A percentile compares a stretch with the other conserved stretches of the same genome.
Evolutionary conservation across 257 asterid genomes (phyloP).

Genomic region (Cynanchum wilfordii): DNA sequence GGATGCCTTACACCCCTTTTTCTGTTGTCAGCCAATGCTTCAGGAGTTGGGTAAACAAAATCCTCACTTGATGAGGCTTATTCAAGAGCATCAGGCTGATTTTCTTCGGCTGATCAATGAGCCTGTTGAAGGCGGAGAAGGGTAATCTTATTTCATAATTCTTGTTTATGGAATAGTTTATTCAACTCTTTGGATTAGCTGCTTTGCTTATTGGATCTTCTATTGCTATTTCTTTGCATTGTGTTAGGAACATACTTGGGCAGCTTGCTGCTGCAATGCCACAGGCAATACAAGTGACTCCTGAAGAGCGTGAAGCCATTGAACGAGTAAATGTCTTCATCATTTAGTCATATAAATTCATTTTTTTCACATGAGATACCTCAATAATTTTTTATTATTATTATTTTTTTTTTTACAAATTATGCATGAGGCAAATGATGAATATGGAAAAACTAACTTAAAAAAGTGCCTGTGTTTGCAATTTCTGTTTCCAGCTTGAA

Average conservation of each 20-base stretch:
- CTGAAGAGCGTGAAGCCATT: slow-evolving; percentile 71
- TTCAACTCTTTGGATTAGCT: background rate
- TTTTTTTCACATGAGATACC: background rate
- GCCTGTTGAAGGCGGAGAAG: slow-evolving; percentile 81
- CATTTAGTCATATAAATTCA: background rate
- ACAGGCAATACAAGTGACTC: slow-evolving; percentile 57
- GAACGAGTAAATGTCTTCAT: slow-evolving; percentile 47
- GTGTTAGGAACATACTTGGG: slow-evolving; percentile 38
- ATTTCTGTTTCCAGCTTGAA: slow-evolving; percentile 53
- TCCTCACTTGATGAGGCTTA: slow-evolving; percentile 66
- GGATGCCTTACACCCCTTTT: slow-evolving; percentile 12
- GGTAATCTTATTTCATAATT: slow-evolving; percentile 32
- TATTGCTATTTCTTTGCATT: slow-evolving; percentile 11
- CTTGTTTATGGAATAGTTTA: background rate
- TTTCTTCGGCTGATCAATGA: slow-evolving; percentile 81
- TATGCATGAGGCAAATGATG: background rate
- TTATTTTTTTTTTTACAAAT: background rate
- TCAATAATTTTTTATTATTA: background rate
- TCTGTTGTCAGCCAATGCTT: slow-evolving; percentile 73
- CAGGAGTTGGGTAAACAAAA: slow-evolving; percentile 84
- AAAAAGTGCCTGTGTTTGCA: background rate
- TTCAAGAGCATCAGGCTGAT: slow-evolving; percentile 81
- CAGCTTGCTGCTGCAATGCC: slow-evolving; percentile 67
- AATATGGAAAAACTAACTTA: background rate
- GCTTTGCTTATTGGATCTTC: background rate